These are phyloP conservation scores for Boletus fagicola DNA, from an alignment of 768 basidiomycete species.

Conservation along the genomic window DNA sequence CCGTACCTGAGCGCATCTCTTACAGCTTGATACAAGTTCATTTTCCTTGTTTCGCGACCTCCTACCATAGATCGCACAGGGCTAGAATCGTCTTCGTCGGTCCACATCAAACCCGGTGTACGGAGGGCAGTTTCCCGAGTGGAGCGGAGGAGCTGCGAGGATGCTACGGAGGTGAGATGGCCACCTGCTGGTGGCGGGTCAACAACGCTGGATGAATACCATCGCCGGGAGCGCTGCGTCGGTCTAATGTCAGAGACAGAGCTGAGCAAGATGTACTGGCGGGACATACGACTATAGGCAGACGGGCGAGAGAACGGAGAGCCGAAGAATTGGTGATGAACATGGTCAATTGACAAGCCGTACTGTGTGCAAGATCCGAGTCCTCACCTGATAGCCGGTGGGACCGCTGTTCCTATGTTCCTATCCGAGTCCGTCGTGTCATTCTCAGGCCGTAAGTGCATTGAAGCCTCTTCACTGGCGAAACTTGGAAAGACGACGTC, in stretches of 20 bases:
- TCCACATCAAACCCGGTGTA: conserved; percentile 71
- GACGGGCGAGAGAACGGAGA: conserved; percentile 21
- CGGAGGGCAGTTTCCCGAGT: conserved; percentile 71
- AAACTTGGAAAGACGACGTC: neutral
- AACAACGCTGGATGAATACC: conserved; percentile 47
- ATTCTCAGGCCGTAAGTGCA: neutral
- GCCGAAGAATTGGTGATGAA: conserved; percentile 8
- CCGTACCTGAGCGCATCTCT: conserved; percentile 82
- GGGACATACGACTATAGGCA: conserved; percentile 19
- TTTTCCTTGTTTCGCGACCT: conserved; percentile 86
- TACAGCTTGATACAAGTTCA: conserved; percentile 94
- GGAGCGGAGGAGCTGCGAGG: conserved; percentile 58
- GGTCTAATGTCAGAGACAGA: neutral
- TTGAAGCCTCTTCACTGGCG: neutral
- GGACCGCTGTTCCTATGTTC: neutral
- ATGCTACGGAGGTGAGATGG: conserved; percentile 69
- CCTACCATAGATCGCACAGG: conserved; percentile 51
- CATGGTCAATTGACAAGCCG: conserved; percentile 24
- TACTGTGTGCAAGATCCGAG: conserved; percentile 29
- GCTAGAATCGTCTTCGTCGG: conserved; percentile 51
- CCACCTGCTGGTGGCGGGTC: conserved; percentile 80
- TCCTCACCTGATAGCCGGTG: conserved; percentile 11
- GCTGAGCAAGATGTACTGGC: neutral
- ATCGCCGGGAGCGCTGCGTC: conserved; percentile 32
- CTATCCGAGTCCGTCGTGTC: neutral